Evolutionary conservation across 495 filamentous ascomycete species (phyloP), one percentile per base, ranked within the genome.

Genomic region (Penicillium mononematosum): DNA sequence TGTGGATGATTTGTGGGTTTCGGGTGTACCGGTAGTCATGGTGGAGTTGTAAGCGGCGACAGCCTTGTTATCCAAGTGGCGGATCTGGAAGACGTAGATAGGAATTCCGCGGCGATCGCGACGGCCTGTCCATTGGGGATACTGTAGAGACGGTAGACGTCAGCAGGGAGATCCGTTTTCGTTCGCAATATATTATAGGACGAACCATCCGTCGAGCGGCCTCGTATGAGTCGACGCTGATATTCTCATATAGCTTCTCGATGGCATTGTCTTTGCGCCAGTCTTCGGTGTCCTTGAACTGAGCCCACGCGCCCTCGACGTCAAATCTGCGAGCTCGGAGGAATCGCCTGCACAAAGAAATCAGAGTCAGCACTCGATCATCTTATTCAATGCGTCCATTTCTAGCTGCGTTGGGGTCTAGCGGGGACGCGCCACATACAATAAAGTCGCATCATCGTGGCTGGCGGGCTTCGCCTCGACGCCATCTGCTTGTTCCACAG

Each of bases 81-180:
- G 81, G 68, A 96, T 89, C 67, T 93, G 87, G 74, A 87, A 96
- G 46, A 96, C 83, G 69, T 92, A 96, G 59, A 96, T 77, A 2
- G 92, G 92, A 62, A 95, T 93, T 55, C 92, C 92, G 62, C 90
- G 88, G 65, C 84, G 87, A 72, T 96, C 91, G 55, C 91, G 81
- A 60, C 89, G 85, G 17, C 92, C 92, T 27, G 90, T 93, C 86
- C 91, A 96, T 83, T 94, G 91, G 16, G 92, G 91, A 68, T 96
- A 96, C 88, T 94, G 52, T 55, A 54, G 4, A 16, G 20, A 19
- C 1, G 17, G 8, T 5, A 20, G 46, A 51, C 7, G 47, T 62
- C 47, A 59, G 47, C 29, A 38, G 2, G 4, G 22, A 38, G 44
- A 3, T 10, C 1, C 9, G 19, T 10, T 20, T 31, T 45, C 34